Base-by-base conservation (phyloP, 1,284 basidiomycete species). In the Puccinia brachypodii region DNA sequence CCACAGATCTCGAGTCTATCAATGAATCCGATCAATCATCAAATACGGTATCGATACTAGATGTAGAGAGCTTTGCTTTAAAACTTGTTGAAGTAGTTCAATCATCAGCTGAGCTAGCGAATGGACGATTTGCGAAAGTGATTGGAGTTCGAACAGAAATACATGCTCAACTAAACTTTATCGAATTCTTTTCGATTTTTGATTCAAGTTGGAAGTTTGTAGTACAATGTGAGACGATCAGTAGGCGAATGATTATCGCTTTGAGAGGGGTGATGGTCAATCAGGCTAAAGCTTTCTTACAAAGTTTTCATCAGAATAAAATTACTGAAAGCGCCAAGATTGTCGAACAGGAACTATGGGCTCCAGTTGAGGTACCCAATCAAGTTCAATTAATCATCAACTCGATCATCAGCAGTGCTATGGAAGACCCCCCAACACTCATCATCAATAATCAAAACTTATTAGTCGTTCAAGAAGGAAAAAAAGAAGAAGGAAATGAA, bases 271-370 rank as follows among this genome's bases (percentile, higher is more conserved):
- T 91, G 0, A 89, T 94, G 62, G 91, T 94, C 53, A 90, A 91
- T 75, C 86, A 96, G 91, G 93, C 94, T 7, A 96, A 96, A 86
- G 88, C 90, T 2, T 99, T 96, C 88, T 88, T 99, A 38, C 91
- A 93, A 84, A 87, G 89, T 0, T 97, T 96, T 87, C 96, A 99
- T 86, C 92, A 94, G 83, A 87, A 89, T n/a, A 90, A 92, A 75
- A 90, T 98, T 82, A 91, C 92, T 1, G 90, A 90, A 83, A 94
- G 93, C 3, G 95, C 96, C 33, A 94, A 93, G 86, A 88, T 94
- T 16, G 96, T 99, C 8, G 94, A 96, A 86, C 93, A 95, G 84
- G 95, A 96, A 85, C 91, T 91, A 68, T 96, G 95, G 94, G 91
- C 89, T 75, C 93, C 93, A 42, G 89, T 90, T 3, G 95, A 97